A percentile compares a stretch with the other conserved stretches of the same genome.
Conservation (phyloP, 2,329 filamentous ascomycete genomes). For the Monosporascus sp. region DNA sequence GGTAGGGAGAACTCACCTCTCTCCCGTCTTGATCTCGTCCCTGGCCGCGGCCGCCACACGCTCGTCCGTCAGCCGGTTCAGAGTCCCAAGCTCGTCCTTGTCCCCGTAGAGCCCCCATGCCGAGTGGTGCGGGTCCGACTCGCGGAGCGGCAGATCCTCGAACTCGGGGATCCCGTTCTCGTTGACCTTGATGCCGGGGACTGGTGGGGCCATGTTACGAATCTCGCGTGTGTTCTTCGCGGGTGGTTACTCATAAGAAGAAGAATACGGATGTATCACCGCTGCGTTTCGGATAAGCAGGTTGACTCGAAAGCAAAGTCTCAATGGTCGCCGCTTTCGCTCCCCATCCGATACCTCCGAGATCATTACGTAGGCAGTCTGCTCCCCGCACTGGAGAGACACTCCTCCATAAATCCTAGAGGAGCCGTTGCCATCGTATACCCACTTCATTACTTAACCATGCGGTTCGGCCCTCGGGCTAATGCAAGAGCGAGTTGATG, state of each 20-base stretch:
- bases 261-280: not conserved
- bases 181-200: conserved; percentile 27
- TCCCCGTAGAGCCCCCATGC: conserved; percentile 49
- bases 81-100: conserved; percentile 52
- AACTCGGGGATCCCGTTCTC: conserved; percentile 40
- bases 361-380: not conserved
- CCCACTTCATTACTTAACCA: not conserved
- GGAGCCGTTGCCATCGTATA: not conserved
- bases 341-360: not conserved
- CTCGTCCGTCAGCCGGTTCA: conserved; percentile 54
- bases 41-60: conserved; percentile 44
- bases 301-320: no score
- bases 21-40: conserved; percentile 49
- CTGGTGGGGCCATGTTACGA: conserved; percentile 18
- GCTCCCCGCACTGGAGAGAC: not conserved
- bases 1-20: conserved; percentile 26
- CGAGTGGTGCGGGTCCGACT: conserved; percentile 36
- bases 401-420: not conserved
- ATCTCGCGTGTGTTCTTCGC: not conserved
- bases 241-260: not conserved
- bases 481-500: not conserved
- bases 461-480: not conserved
- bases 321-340: no score
- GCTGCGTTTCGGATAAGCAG: not conserved
- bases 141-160: conserved; percentile 40